phyloP scores from a whole-genome alignment of 495 filamentous ascomycete genomes.

The Trichoderma asperelloides region DNA sequence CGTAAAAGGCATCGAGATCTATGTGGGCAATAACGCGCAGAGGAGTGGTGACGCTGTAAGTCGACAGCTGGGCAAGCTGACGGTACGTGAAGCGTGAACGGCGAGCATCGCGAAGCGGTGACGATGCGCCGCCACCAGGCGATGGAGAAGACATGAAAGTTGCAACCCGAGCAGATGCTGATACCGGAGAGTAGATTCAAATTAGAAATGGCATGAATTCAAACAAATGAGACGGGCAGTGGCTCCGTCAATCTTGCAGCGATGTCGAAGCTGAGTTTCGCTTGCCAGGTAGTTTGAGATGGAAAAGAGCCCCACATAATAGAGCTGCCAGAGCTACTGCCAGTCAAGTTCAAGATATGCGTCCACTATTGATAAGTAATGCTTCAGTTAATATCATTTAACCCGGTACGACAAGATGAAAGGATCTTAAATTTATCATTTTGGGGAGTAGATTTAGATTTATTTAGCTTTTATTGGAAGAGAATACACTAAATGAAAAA shows the following conservation, averaged over 20 bases:
- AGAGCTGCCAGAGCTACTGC: too few relatives aligned
- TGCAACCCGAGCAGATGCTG: neutral
- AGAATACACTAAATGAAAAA: too few relatives aligned
- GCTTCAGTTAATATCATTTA: neutral
- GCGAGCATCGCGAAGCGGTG: constrained; percentile 7
- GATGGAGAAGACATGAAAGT: neutral
- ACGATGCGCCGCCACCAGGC: neutral
- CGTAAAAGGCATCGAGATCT: constrained; percentile 97
- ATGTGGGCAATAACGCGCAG: constrained; percentile 84
- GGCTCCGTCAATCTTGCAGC: neutral
- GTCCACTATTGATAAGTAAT: neutral
- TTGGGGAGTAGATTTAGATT: too few relatives aligned
- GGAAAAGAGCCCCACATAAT: neutral
- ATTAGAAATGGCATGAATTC: neutral
- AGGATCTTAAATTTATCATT: too few relatives aligned
- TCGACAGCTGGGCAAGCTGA: constrained; percentile 65
- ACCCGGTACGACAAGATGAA: too few relatives aligned
- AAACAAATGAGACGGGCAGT: neutral
- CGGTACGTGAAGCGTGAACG: constrained; percentile 76
- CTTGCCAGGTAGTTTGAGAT: neutral
- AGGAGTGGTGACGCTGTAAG: constrained; percentile 61
- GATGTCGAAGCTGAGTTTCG: neutral
- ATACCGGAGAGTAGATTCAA: neutral
- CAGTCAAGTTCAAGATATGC: too few relatives aligned
- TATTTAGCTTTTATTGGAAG: too few relatives aligned